Evolutionary conservation across 345 rosid genomes (phyloP).

Genomic region (Eucalyptus marginata): DNA sequence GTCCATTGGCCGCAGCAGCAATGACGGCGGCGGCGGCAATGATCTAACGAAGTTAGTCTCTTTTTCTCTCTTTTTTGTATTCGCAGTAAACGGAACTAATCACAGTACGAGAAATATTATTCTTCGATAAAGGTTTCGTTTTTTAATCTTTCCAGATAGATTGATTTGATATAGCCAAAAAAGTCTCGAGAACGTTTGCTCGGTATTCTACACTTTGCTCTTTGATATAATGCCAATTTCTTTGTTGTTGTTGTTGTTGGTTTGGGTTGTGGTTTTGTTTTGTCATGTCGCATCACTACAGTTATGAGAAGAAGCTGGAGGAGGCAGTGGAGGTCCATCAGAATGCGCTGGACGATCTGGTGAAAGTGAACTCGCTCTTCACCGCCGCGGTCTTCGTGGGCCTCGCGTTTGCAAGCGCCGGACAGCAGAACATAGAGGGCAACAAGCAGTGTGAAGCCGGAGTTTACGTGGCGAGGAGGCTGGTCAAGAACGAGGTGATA

Average conservation of each 20-base stretch:
- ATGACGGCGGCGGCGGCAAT: too few species aligned
- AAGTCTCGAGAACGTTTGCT: background rate
- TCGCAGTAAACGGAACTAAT: background rate
- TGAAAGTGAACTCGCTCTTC: background rate
- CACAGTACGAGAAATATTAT: background rate
- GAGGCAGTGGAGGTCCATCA: background rate
- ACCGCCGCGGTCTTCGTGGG: background rate
- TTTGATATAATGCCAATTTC: background rate
- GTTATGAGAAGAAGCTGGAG: background rate
- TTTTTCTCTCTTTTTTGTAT: background rate
- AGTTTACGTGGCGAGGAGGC: background rate
- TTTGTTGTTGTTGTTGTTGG: too few species aligned
- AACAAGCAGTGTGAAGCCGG: background rate
- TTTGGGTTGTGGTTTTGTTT: background rate
- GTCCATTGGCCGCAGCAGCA: too few species aligned
- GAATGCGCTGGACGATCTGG: background rate
- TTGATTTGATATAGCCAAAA: background rate
- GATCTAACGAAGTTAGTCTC: background rate
- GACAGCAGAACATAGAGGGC: background rate
- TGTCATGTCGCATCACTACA: background rate
- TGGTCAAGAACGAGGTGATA: conserved; percentile 17
- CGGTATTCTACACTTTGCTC: background rate
- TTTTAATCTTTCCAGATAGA: background rate
- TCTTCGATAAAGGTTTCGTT: accelerated
- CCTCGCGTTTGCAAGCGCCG: background rate